Conservation (phyloP, 345 rosid species). For the Syzygium aqueum region DNA sequence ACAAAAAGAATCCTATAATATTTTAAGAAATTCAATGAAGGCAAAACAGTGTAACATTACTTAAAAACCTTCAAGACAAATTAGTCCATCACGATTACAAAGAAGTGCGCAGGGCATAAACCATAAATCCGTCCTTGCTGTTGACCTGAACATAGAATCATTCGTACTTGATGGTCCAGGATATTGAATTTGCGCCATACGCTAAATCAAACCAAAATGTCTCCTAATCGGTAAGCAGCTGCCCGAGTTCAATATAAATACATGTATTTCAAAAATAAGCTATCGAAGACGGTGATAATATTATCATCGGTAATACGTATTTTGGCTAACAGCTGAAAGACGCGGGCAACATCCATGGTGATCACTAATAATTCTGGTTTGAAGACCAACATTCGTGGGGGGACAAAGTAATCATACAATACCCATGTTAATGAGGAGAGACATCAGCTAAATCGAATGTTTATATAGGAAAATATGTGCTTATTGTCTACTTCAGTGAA, state of each 20-base stretch:
- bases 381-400: background rate
- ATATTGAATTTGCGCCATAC: rapidly evolving
- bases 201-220: background rate
- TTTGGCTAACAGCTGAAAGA: background rate
- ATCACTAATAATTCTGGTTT: too few relatives aligned
- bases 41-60: background rate
- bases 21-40: background rate
- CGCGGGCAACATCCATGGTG: background rate
- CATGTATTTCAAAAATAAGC: background rate
- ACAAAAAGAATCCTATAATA: background rate
- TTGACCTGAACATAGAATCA: background rate
- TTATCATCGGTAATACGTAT: background rate
- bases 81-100: background rate
- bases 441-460: background rate
- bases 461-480: background rate
- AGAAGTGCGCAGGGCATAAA: background rate
- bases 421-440: background rate
- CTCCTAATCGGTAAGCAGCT: background rate
- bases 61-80: background rate
- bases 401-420: background rate
- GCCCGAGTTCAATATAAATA: background rate
- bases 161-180: background rate
- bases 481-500: background rate
- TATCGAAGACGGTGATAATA: background rate
- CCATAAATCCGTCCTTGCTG: background rate